These are phyloP conservation scores for Pestalotiopsis sp. DNA, from an alignment of 2,329 filamentous ascomycete genomes.

Conservation along the genomic window DNA sequence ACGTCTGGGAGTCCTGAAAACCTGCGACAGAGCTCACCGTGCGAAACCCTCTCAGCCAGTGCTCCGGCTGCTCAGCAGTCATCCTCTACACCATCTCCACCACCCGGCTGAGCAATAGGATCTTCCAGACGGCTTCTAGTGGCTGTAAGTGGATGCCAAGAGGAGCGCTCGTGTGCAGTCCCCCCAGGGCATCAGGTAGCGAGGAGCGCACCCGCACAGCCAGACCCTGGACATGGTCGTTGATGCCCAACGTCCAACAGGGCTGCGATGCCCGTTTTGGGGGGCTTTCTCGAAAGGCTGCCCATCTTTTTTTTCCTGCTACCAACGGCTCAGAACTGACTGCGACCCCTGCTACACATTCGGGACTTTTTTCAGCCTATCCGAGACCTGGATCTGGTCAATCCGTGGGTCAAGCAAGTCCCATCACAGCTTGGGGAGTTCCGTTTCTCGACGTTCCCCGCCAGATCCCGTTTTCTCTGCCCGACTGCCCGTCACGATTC, in stretches of 20 bases:
- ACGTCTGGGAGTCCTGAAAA: neutral
- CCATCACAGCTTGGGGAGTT: slow-evolving; percentile 5
- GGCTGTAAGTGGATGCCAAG: slow-evolving; percentile 16
- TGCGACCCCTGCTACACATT: slow-evolving; percentile 8
- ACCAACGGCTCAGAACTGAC: slow-evolving; percentile 1
- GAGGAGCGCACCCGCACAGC: slow-evolving; percentile 3
- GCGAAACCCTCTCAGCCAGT: slow-evolving; percentile 12
- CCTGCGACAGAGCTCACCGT: slow-evolving; percentile 2
- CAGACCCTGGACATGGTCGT: neutral
- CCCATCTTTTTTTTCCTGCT: neutral
- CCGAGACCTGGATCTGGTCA: neutral
- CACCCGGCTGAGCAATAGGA: slow-evolving; percentile 17
- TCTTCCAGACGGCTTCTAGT: slow-evolving; percentile 10
- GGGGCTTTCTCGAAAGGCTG: neutral
- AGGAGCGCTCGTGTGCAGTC: slow-evolving; percentile 14
- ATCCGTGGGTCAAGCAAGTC: neutral
- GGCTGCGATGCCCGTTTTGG: slow-evolving; percentile 5
- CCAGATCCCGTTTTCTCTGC: slow-evolving; percentile 2
- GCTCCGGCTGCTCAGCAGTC: slow-evolving; percentile 1
- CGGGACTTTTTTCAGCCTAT: neutral
- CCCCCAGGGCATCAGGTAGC: slow-evolving; percentile 13
- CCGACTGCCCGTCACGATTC: neutral
- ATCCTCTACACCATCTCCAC: slow-evolving; percentile 12
- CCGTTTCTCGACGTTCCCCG: neutral
- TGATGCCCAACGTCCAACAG: slow-evolving; percentile 17